Evolutionary conservation across 2,329 filamentous ascomycete genomes (phyloP).

Genomic region (Botrytis fabae): DNA sequence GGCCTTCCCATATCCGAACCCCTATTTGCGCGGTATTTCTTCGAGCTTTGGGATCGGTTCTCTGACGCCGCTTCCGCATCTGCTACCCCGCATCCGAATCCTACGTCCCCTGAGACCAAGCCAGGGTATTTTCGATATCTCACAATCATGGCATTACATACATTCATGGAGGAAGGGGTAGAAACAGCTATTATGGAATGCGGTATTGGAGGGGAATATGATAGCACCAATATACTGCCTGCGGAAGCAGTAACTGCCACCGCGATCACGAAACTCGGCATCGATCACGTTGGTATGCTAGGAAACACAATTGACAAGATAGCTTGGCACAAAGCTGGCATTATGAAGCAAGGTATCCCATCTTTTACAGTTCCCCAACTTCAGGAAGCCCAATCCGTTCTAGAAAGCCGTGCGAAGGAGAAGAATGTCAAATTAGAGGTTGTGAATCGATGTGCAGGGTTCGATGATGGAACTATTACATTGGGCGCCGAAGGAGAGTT

Average conservation of each 20-base stretch:
- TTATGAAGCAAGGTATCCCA: slow-evolving; percentile 68
- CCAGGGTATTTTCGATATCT: slow-evolving; percentile 92
- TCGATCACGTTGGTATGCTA: slow-evolving; percentile 81
- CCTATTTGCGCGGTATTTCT: slow-evolving; percentile 64
- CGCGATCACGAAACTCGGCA: slow-evolving; percentile 76
- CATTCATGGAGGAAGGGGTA: slow-evolving; percentile 75
- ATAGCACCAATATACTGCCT: slow-evolving; percentile 82
- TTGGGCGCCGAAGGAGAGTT: slow-evolving; percentile 55
- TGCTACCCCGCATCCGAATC: slow-evolving; percentile 28
- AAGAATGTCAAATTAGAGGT: slow-evolving; percentile 30
- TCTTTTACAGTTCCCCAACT: slow-evolving; percentile 64
- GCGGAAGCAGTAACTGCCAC: slow-evolving; percentile 58
- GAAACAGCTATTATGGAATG: slow-evolving; percentile 83
- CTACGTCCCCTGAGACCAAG: slow-evolving; percentile 48
- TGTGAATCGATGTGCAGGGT: slow-evolving; percentile 33
- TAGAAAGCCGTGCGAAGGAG: slow-evolving; percentile 57
- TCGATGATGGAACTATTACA: slow-evolving; percentile 47
- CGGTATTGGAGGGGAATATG: slow-evolving; percentile 91
- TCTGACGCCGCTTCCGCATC: slow-evolving; percentile 36
- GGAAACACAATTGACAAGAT: slow-evolving; percentile 79
- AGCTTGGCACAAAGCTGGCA: slow-evolving; percentile 89
- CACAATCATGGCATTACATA: slow-evolving; percentile 83
- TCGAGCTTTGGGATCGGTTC: slow-evolving; percentile 63
- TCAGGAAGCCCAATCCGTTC: slow-evolving; percentile 56
- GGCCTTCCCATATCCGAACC: slow-evolving; percentile 57